Evolutionary conservation across 225 moss, liverwort and hornwort genomes (phyloP), one percentile per base, ranked within the genome.

Genomic region (Ulota crispa): DNA sequence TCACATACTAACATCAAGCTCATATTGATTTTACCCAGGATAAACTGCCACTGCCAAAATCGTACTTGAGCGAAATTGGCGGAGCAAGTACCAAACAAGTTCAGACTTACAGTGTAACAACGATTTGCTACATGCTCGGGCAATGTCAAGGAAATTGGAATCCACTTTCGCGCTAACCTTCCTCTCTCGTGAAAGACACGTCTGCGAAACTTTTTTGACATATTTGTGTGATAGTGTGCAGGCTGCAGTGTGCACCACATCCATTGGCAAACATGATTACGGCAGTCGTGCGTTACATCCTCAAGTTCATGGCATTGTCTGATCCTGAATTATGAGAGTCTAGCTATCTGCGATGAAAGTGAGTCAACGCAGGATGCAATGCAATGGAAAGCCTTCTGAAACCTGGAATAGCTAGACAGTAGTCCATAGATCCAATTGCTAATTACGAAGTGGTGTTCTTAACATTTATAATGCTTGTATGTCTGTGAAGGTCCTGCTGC

Each of bases 1-100:
- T 39, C 72, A 16, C 20, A 28, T 16, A 57, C 36, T 78, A 24
- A 43, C 6, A 45, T 32, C 60, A 45, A 45, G 63, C 14, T 6
- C 34, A 21, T 45, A 14, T 70, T 65, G 76, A 41, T 60, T 60
- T 85, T 59, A 19, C 37, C 59, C 37, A 64, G 79, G 78, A 32
- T 13, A 59, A 7, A 41, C 41, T 65, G 31, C n/a, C 64, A 37
- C 37, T 54, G 26, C 26, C 19, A 26, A 19, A 18, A 26, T 11
- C 53, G 5, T 66, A 36, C 16, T 19, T 2, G 26, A 53, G 24
- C n/a, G 41, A 28, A 68, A 23, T 13, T 30, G n/a, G 50, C 50
- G 70, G 15, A 77, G 62, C 59, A 19, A 69, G 27, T 32, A 53
- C 41, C 15, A 61, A 50, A 18, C 50, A 16, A 50, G 50, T 50